Percentiles rank a stretch among this genome's conserved stretches.
Conservation (phyloP, 2,329 filamentous ascomycete genomes). For the Penicillium sp. region DNA sequence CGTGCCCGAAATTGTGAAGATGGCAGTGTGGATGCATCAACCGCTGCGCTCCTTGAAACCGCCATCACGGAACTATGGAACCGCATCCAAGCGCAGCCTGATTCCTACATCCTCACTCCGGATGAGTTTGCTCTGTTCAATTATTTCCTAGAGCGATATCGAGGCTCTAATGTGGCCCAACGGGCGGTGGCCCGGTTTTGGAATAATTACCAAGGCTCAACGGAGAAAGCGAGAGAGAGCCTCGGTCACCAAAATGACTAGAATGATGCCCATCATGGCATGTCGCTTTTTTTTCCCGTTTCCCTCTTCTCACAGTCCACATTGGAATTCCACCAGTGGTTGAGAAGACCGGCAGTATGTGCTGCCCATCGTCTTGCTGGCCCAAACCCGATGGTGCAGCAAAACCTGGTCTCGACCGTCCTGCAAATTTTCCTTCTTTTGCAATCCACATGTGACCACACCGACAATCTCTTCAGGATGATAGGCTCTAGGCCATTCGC, state of each 20-base stretch:
- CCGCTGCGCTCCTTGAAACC: conserved; percentile 60
- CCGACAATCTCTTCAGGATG: conserved; percentile 2
- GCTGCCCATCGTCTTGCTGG: too few relatives aligned
- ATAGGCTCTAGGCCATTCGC: not conserved
- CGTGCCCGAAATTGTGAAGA: conserved; percentile 68
- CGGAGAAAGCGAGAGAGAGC: conserved; percentile 21
- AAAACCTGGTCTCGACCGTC: too few relatives aligned
- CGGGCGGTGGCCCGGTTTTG: conserved; percentile 54
- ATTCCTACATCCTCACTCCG: conserved; percentile 64
- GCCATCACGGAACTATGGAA: conserved; percentile 61
- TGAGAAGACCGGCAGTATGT: too few relatives aligned
- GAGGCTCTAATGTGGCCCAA: conserved; percentile 47
- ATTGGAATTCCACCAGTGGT: too few relatives aligned
- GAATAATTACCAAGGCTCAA: conserved; percentile 39
- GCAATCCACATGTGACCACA: conserved; percentile 6
- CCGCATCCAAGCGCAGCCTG: conserved; percentile 58
- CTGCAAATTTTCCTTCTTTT: too few relatives aligned
- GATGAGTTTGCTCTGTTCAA: conserved; percentile 86
- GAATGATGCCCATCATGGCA: not conserved
- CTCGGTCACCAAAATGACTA: not conserved
- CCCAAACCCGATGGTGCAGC: too few relatives aligned
- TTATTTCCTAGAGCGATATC: conserved; percentile 66
- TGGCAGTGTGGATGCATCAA: conserved; percentile 56
- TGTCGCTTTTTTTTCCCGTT: too few relatives aligned
- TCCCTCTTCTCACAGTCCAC: too few relatives aligned